A percentile compares a stretch with the other conserved stretches of the same genome.
These are phyloP conservation scores for Rhododendron henanense DNA, from an alignment of 148 eudicot species.

Conservation along the genomic window DNA sequence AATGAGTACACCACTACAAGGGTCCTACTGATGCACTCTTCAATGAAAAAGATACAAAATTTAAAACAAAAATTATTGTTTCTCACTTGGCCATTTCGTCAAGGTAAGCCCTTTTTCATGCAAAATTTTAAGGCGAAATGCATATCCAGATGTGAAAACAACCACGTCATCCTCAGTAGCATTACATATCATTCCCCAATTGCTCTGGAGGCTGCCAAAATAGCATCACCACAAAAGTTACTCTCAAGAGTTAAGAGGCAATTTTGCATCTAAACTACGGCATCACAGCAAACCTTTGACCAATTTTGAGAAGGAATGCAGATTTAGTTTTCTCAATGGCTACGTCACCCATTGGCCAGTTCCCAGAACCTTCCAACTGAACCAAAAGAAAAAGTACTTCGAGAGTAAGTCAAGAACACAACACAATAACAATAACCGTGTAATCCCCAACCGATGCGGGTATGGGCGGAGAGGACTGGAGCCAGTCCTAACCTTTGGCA, in stretches of 20 bases:
- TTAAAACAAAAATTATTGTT: not conserved
- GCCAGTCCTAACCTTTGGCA: not conserved
- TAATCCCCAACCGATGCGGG: not conserved
- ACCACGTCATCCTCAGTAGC: constrained; percentile 81
- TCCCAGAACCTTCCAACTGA: constrained; percentile 96
- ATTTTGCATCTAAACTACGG: constrained; percentile 10
- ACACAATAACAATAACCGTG: not conserved
- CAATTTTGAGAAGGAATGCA: constrained; percentile 85
- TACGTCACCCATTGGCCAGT: constrained; percentile 92
- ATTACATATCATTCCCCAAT: constrained; percentile 50
- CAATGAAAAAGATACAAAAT: not conserved
- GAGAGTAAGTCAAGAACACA: not conserved
- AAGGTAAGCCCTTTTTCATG: constrained; percentile 83
- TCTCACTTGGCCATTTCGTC: constrained; percentile 55
- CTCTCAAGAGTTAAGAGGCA: not conserved
- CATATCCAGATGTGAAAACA: constrained; percentile 79
- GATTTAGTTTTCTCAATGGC: constrained; percentile 91
- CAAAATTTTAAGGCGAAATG: constrained; percentile 84
- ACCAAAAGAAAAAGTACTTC: constrained; percentile 12
- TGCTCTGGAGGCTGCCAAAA: constrained; percentile 59
- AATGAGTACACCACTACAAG: constrained; percentile 6
- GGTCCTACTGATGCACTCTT: not conserved
- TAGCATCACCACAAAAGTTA: constrained; percentile 8
- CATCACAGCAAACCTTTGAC: constrained; percentile 59
- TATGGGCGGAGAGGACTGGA: not conserved